Conservation (phyloP, 208 protist genomes). For the Trypanosoma theileri region DNA sequence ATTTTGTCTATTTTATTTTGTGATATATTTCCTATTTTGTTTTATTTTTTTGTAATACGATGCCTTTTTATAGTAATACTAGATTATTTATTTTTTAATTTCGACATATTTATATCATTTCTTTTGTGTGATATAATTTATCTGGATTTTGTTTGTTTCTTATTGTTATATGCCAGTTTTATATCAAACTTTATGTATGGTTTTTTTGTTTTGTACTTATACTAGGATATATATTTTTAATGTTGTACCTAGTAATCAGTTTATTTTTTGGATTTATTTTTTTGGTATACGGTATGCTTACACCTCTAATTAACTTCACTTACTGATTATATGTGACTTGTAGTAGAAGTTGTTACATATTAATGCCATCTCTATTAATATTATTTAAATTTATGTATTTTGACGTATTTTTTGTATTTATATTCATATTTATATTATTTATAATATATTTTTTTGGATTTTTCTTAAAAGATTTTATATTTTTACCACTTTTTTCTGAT, state of each 20-base stretch:
- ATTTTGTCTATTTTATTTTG: conserved; percentile 91
- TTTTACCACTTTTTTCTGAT: conserved; percentile 89
- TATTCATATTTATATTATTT: conserved; percentile 83
- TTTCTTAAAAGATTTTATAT: conserved; percentile 89
- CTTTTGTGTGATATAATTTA: conserved; percentile 79
- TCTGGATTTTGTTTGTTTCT: conserved; percentile 87
- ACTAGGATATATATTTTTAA: conserved; percentile 78
- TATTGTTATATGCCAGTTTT: conserved; percentile 85
- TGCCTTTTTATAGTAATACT: conserved; percentile 87
- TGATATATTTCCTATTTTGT: conserved; percentile 89
- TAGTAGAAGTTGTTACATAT: conserved; percentile 70
- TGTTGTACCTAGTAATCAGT: conserved; percentile 79
- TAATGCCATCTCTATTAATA: conserved; percentile 60
- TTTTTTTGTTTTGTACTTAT: conserved; percentile 87
- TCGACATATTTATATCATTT: conserved; percentile 83
- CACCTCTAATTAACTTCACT: conserved; percentile 60
- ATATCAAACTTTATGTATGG: conserved; percentile 70
- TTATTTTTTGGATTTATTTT: conserved; percentile 88
- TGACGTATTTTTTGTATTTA: conserved; percentile 84
- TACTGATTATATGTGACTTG: conserved; percentile 81
- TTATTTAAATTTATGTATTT: conserved; percentile 90
- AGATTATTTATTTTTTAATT: conserved; percentile 91
- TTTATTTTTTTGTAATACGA: conserved; percentile 90
- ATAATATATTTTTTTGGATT: conserved; percentile 86
- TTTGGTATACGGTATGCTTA: conserved; percentile 49